Conservation (phyloP, 129 eudicot species). For the Oenanthe sinensis region DNA sequence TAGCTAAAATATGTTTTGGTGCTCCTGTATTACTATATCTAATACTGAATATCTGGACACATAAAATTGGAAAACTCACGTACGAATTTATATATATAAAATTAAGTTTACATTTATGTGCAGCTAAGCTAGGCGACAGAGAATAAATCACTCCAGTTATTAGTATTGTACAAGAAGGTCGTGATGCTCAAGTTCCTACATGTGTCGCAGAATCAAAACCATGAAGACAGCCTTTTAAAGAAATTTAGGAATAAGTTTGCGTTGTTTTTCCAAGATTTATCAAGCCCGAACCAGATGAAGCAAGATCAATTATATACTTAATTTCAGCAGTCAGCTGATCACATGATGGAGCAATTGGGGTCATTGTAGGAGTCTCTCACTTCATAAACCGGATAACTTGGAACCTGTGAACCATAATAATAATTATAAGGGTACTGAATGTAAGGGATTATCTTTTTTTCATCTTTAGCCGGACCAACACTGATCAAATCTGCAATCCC, state of each 20-base stretch:
- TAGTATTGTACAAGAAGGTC: neutral
- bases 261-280: neutral
- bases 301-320: neutral
- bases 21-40: too few species aligned
- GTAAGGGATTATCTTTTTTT: neutral
- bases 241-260: neutral
- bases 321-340: neutral
- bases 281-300: neutral
- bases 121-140: neutral
- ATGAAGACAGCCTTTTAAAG: neutral
- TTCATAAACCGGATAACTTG: neutral
- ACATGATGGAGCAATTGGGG: constrained; percentile 1
- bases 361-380: constrained; percentile 4
- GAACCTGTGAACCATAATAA: neutral
- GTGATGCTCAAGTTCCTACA: neutral
- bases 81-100: neutral
- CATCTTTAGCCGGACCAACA: constrained; percentile 19
- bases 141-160: neutral
- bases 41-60: neutral
- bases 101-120: neutral
- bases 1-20: neutral
- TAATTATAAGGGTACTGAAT: neutral
- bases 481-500: constrained; percentile 23
- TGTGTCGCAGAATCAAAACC: neutral
- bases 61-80: neutral